Base-by-base conservation (phyloP, 192 early-diverging fungal species). In the Chytriomyces confervae region DNA sequence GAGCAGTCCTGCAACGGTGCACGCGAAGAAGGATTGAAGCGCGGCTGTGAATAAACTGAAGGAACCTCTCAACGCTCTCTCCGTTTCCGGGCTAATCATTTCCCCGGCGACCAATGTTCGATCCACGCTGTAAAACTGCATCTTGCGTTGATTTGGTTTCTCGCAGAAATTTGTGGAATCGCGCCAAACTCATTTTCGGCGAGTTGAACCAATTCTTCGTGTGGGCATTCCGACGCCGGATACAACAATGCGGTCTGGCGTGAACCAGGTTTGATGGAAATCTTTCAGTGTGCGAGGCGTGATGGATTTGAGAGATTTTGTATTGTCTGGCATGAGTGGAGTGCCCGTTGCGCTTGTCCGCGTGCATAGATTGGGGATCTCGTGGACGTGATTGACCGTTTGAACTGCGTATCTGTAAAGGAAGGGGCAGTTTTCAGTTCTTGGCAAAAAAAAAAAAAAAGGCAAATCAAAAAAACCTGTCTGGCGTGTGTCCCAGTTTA, bases 221-320 rank as follows among this genome's bases (percentile, higher is more conserved):
- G 97, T n/a, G 27, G 91, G 89, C 51, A 94, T 89, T 5, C 97
- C 97, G 36, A 93, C 90, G 5, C 91, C 94, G 4, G 94, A 93
- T 16, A 99, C 86, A 4, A 96, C 95, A 63, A 99, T 95, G 57
- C 96, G 90, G 68, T 97, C 94, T 0, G 97, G 96, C 7, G 91
- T 88, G 81, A 92, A 96, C 96, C 95, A 97, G 10, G 83, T 91
- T 20, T 85, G 77, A 63, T 92, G 91, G 80, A 93, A 99, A 7
- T 84, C 68, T 48, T 84, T 88, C 50, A 99, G 88, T 18, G 87
- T 79, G 2, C 89, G 88, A 0, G 92, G 87, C 0, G 91, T 93
- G 76, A 96, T 92, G 0, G 66, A 72, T 46, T 87, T 81, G 20
- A 97, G 87, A 74, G 86, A 89, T 16, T 87, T 86, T 18, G 36